Conservation (phyloP, 192 early-diverging fungal species). For the Rhizoclosmatium globosum region DNA sequence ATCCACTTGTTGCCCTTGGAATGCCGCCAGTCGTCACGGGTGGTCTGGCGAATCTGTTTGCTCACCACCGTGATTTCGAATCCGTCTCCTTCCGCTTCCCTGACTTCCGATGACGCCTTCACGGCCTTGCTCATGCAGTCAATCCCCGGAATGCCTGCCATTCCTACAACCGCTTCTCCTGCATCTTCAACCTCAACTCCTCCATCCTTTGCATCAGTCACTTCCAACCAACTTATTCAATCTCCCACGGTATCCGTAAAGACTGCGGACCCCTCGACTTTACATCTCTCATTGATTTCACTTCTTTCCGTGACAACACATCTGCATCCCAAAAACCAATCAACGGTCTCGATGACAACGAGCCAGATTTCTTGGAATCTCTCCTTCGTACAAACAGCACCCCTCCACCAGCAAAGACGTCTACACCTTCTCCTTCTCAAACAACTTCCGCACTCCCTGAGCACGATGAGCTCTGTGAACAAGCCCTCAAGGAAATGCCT, state of each 20-base stretch:
- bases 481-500: neutral
- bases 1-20: neutral
- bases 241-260: neutral
- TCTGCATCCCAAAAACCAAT: neutral
- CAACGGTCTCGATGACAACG: constrained; percentile 4
- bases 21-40: neutral
- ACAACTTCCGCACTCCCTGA: neutral
- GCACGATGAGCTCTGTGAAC: neutral
- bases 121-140: neutral
- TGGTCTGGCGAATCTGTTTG: neutral
- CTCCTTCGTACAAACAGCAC: neutral
- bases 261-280: neutral
- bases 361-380: constrained; percentile 1
- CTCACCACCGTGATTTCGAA: neutral
- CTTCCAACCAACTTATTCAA: neutral
- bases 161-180: neutral
- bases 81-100: neutral
- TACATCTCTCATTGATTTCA: neutral
- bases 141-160: neutral
- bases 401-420: neutral
- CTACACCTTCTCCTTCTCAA: neutral
- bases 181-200: neutral
- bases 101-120: neutral
- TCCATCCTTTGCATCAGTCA: neutral
- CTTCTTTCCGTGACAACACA: neutral